Conservation (phyloP, 805 yeast species). For the Starmerella roubikii region DNA sequence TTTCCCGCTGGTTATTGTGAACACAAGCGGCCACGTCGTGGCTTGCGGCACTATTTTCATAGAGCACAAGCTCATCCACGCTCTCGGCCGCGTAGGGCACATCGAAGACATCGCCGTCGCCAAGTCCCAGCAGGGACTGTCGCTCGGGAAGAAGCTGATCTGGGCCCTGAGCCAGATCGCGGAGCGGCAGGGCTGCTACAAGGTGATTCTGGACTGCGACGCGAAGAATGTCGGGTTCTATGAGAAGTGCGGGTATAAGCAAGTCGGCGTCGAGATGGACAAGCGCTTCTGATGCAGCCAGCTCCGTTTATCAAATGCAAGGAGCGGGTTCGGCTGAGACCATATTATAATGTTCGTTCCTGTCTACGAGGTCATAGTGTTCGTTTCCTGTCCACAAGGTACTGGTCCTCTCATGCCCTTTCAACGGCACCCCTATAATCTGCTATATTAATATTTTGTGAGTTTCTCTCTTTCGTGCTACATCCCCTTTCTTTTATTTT, state of each 20-base stretch:
- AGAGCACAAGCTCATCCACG: slow-evolving; percentile 71
- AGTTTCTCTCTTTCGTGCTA: no score
- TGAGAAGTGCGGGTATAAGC: slow-evolving; percentile 67
- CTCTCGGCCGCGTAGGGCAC: slow-evolving; percentile 77
- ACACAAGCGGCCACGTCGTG: slow-evolving; percentile 37
- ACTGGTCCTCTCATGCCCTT: no score
- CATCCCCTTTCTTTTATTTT: no score
- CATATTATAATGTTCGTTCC: no score
- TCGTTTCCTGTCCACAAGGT: no score
- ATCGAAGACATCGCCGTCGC: slow-evolving; percentile 87
- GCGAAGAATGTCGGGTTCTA: slow-evolving; percentile 72
- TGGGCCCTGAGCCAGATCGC: slow-evolving; percentile 48
- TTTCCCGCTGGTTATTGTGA: slow-evolving; percentile 54
- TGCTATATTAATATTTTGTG: no score
- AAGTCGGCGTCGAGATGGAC: slow-evolving; percentile 32
- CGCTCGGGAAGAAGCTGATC: slow-evolving; percentile 59
- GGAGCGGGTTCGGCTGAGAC: no score
- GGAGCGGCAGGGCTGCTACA: slow-evolving; percentile 55
- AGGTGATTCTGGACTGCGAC: slow-evolving; percentile 79
- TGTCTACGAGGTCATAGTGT: no score
- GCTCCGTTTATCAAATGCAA: no score
- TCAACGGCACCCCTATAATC: no score
- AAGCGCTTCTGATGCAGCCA: slow-evolving; percentile 12
- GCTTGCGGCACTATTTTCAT: slow-evolving; percentile 75
- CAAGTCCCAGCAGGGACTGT: slow-evolving; percentile 63